Base-by-base conservation (phyloP, 768 basidiomycete genomes). In the Leccinum uliginosum region DNA sequence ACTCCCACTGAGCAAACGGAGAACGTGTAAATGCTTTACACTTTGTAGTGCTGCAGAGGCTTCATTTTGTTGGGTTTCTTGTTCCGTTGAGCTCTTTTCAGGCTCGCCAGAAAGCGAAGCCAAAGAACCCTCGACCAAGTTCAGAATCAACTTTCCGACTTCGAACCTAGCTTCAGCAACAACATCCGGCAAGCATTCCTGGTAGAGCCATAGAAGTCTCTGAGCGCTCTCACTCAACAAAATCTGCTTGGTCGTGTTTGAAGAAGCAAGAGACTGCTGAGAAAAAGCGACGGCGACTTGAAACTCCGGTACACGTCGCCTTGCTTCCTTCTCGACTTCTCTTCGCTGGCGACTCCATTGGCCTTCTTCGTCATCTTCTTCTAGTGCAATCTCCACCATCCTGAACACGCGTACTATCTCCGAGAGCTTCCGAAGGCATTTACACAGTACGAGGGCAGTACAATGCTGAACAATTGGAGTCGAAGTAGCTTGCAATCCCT, bases 151-250 rank as follows among this genome's bases (percentile, higher is more conserved):
- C 68, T 92, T 92, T 2, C 91, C 91, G 35, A 88, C 83, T 69
- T 98, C 95, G 63, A 95, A 98, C 50, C 85, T 78, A 26, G 84
- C 84, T 68, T 94, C 93, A 0, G 84, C 82, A 4, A 90, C 86
- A 1, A 92, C 72, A 1, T 79, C 75, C 0, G 93, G 91, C 27
- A 95, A 70, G 57, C 83, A 85, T 23, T 78, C 78, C 62, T 96
- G 91, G 67, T 97, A 98, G 50, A 95, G 77, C 82, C 87, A 89
- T 58, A 97, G 74, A 43, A 98, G 70, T 26, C 93, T 73, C 61
- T 93, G 84, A 1, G 93, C 84, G 50, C 82, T 80, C 73, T 98
- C 95, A 0, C 86, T 81, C 27, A 97, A 73, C 59, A 98, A 70
- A 0, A 84, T 83, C 0, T 71, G 72, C 68, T 76, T 82, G 54